Percentiles rank a stretch among this genome's conserved stretches.
phyloP scores from a whole-genome alignment of 2,329 filamentous ascomycete genomes.

The Nemania serpens region DNA sequence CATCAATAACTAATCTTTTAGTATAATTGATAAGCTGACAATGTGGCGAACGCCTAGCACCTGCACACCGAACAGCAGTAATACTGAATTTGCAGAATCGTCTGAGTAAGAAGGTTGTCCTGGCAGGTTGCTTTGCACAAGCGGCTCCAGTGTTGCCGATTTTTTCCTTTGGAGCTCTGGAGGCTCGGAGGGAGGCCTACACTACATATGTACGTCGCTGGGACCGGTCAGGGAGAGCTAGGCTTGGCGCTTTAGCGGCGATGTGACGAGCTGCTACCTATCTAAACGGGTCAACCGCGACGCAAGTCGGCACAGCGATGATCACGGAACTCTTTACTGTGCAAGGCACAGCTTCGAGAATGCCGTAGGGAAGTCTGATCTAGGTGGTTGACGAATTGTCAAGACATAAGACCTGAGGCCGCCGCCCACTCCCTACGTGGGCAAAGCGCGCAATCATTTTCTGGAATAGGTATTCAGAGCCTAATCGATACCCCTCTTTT shows the following conservation, averaged over 20 bases:
- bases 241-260: neutral
- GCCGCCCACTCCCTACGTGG: no score
- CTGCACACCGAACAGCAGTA: neutral
- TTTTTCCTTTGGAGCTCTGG: constrained; percentile 1
- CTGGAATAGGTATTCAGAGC: no score
- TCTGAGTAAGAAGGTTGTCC: constrained; percentile 19
- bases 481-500: no score
- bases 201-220: neutral
- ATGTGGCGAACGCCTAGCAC: neutral
- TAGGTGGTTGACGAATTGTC: no score
- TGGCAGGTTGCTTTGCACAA: constrained; percentile 2
- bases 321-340: neutral
- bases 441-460: no score
- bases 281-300: constrained; percentile 3
- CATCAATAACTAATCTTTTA: no score
- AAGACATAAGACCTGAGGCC: no score
- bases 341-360: neutral
- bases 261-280: constrained; percentile 10
- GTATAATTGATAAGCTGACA: constrained; percentile 20
- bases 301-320: neutral
- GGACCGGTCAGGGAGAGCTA: neutral
- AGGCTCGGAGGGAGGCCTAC: neutral
- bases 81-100: neutral
- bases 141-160: constrained; percentile 7
- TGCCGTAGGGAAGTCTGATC: no score